A percentile compares a stretch with the other conserved stretches of the same genome.
Conservation (phyloP, 768 basidiomycete species). For the Leccinum variicolor region DNA sequence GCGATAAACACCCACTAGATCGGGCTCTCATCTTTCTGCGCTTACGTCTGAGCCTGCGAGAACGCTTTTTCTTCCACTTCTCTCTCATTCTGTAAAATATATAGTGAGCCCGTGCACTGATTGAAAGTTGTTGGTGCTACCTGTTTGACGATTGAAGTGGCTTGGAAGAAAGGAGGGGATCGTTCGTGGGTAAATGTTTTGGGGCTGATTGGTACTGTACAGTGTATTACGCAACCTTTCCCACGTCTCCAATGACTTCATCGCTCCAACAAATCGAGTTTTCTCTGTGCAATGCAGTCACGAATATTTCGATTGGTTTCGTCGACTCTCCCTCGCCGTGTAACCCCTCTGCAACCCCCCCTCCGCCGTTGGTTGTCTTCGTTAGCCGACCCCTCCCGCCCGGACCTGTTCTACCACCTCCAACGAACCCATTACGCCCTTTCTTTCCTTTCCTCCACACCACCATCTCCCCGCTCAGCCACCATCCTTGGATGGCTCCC, state of each 20-base stretch:
- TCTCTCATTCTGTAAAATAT: slow-evolving; percentile 72
- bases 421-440: slow-evolving; percentile 52
- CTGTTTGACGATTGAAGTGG: slow-evolving; percentile 30
- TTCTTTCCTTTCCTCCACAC: slow-evolving; percentile 54
- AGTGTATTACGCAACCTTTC: slow-evolving; percentile 29
- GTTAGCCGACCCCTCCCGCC: slow-evolving; percentile 53
- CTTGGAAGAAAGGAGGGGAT: slow-evolving; percentile 16
- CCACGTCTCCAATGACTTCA: slow-evolving; percentile 17
- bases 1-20: slow-evolving; percentile 63
- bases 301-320: slow-evolving; percentile 4
- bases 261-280: neutral
- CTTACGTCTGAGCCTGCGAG: slow-evolving; percentile 88
- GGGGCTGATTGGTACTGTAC: slow-evolving; percentile 35
- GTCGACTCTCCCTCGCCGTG: neutral
- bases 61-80: slow-evolving; percentile 97
- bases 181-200: slow-evolving; percentile 18
- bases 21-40: slow-evolving; percentile 96
- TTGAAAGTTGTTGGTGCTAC: slow-evolving; percentile 12
- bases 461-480: slow-evolving; percentile 42
- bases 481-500: slow-evolving; percentile 72
- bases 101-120: neutral
- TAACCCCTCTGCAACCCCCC: slow-evolving; percentile 7
- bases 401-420: slow-evolving; percentile 70
- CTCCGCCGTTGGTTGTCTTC: slow-evolving; percentile 14
- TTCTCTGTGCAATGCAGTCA: slow-evolving; percentile 7